phyloP scores from a whole-genome alignment of 768 basidiomycete genomes.

The Dacryopinax spathularia region DNA sequence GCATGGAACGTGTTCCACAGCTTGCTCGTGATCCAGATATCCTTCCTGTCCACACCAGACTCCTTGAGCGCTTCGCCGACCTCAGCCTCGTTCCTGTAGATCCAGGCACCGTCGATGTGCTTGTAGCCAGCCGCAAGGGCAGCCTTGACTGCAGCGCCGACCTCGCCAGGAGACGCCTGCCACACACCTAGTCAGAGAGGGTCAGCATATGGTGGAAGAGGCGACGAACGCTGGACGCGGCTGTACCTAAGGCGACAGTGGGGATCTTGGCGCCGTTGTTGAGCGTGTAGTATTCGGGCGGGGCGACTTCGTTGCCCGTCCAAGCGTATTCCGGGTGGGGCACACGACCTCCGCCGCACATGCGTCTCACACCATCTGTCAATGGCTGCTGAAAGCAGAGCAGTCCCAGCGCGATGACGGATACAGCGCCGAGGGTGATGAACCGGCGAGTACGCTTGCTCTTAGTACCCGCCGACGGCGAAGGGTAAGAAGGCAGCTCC shows the following conservation, averaged over 20 bases:
- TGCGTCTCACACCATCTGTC: background rate
- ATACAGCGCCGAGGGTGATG: background rate
- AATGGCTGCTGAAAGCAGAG: background rate
- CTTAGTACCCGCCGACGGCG: background rate
- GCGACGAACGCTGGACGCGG: background rate
- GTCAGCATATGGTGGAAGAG: background rate
- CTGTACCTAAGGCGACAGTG: slow-evolving; percentile 46
- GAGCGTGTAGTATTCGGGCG: slow-evolving; percentile 29
- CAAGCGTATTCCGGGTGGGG: background rate
- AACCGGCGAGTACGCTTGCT: background rate
- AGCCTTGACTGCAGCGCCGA: slow-evolving; percentile 52
- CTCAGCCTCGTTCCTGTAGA: slow-evolving; percentile 57
- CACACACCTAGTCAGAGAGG: slow-evolving; percentile 39
- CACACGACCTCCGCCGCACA: background rate
- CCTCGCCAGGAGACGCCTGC: slow-evolving; percentile 43
- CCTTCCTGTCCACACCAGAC: slow-evolving; percentile 44
- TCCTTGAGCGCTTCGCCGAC: slow-evolving; percentile 48
- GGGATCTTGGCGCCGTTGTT: slow-evolving; percentile 59
- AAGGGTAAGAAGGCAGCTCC: background rate
- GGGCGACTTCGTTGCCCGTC: background rate
- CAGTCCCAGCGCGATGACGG: background rate
- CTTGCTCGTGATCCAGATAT: slow-evolving; percentile 56
- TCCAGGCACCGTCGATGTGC: slow-evolving; percentile 64
- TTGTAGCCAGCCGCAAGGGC: slow-evolving; percentile 31
- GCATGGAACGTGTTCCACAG: slow-evolving; percentile 68